These are phyloP conservation scores for Vicia sativa DNA, from an alignment of 306 rosid species.

Conservation along the genomic window DNA sequence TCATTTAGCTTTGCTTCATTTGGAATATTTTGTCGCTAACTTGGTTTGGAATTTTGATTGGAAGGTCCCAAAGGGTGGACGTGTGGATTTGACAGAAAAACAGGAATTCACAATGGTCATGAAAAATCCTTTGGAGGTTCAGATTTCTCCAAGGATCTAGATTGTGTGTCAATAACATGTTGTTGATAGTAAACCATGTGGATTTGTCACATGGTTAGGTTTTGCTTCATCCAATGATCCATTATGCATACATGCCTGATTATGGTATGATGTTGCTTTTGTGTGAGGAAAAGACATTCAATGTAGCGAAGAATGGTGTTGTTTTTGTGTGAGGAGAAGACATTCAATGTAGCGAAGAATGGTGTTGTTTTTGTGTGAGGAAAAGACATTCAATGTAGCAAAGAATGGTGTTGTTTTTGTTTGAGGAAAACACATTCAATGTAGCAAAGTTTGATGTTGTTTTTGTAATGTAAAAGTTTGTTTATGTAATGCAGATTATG, in stretches of 20 bases:
- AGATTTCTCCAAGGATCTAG: slow-evolving; percentile 36
- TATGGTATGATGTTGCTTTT: no score
- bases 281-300: neutral
- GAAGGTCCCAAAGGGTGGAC: slow-evolving; percentile 31
- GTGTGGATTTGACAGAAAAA: slow-evolving; percentile 42
- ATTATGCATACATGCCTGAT: no score
- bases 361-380: neutral
- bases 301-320: neutral
- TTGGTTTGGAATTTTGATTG: slow-evolving; percentile 48
- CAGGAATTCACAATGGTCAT: slow-evolving; percentile 45
- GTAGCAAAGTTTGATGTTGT: no score
- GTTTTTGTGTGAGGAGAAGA: no score
- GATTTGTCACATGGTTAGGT: no score
- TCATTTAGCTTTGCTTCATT: slow-evolving; percentile 40
- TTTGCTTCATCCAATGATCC: no score
- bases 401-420: no score
- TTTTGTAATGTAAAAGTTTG: slow-evolving; percentile 10
- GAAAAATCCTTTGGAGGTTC: slow-evolving; percentile 45
- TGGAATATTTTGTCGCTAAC: slow-evolving; percentile 51
- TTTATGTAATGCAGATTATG: slow-evolving; percentile 59
- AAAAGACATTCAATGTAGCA: neutral
- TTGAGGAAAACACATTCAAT: neutral
- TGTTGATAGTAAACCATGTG: neutral
- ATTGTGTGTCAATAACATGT: neutral
- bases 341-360: no score